Evolutionary conservation across 371 early-diverging fungal genomes (phyloP).

Genomic region (Ordospora colligata): DNA sequence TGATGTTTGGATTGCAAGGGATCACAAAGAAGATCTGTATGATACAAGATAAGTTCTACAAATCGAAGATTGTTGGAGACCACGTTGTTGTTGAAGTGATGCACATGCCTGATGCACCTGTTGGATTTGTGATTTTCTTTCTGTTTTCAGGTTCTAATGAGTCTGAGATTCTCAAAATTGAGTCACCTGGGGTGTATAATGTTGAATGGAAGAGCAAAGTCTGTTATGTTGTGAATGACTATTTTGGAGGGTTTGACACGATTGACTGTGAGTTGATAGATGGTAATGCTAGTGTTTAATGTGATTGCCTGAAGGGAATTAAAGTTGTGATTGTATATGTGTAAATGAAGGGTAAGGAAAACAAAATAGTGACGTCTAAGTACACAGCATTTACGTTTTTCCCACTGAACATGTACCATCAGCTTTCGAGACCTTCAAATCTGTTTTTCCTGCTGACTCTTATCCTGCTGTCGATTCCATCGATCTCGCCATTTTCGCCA

Average conservation of each 20-base stretch:
- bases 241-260: not conserved
- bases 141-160: not conserved
- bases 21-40: not conserved
- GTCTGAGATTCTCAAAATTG: not conserved
- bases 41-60: not conserved
- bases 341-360: conserved; percentile 27
- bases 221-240: not conserved
- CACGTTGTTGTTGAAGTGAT: not conserved
- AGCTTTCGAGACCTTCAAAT: conserved; percentile 79
- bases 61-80: not conserved
- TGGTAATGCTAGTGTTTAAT: not conserved
- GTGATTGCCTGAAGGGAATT: not conserved
- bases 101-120: not conserved
- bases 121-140: not conserved
- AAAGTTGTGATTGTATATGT: no score
- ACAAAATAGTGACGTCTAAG: conserved; percentile 64
- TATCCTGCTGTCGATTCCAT: conserved; percentile 76
- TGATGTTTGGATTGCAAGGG: not conserved
- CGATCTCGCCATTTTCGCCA: conserved; percentile 63
- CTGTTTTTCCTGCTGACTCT: conserved; percentile 76
- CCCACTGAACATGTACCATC: conserved; percentile 77
- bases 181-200: not conserved
- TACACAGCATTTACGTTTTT: conserved; percentile 74
- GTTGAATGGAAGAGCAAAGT: not conserved
- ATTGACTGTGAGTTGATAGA: not conserved